Conservation (phyloP, 805 yeast species). For the Wickerhamiella musiphila region DNA sequence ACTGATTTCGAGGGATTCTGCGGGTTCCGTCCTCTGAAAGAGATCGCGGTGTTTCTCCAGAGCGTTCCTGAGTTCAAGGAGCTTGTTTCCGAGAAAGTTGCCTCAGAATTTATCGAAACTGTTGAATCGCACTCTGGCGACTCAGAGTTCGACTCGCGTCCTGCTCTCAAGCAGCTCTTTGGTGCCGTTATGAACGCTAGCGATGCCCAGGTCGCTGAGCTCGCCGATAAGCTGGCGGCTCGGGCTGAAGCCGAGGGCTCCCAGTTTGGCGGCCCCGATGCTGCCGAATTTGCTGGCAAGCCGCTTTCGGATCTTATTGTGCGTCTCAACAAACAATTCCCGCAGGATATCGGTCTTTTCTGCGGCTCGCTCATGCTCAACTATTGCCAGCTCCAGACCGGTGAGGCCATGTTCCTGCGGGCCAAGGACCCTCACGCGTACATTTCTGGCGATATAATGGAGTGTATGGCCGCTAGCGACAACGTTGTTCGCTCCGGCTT, state of each 20-base stretch:
- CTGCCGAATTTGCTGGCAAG: constrained; percentile 24
- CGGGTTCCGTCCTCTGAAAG: constrained; percentile 82
- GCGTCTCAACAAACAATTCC: constrained; percentile 74
- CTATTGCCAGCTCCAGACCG: constrained; percentile 65
- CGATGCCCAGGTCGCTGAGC: constrained; percentile 36
- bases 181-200: constrained; percentile 68
- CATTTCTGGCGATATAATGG: constrained; percentile 91
- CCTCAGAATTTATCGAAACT: constrained; percentile 32
- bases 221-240: constrained; percentile 47
- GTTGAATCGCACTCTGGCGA: constrained; percentile 20
- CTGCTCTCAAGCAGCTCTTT: constrained; percentile 56
- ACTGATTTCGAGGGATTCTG: constrained; percentile 95
- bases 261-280: constrained; percentile 20
- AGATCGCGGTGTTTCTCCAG: constrained; percentile 50
- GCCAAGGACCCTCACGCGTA: constrained; percentile 98
- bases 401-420: constrained; percentile 91
- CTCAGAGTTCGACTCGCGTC: constrained; percentile 42
- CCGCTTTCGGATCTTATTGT: constrained; percentile 56
- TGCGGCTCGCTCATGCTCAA: constrained; percentile 89
- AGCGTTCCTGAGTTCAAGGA: constrained; percentile 61
- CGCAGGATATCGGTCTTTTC: constrained; percentile 84
- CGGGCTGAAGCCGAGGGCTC: constrained; percentile 35
- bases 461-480: constrained; percentile 99
- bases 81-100: constrained; percentile 50
- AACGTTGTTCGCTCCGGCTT: constrained; percentile 97